Conservation (phyloP, 78 protist genomes). For the Polysphondylium violaceum region DNA sequence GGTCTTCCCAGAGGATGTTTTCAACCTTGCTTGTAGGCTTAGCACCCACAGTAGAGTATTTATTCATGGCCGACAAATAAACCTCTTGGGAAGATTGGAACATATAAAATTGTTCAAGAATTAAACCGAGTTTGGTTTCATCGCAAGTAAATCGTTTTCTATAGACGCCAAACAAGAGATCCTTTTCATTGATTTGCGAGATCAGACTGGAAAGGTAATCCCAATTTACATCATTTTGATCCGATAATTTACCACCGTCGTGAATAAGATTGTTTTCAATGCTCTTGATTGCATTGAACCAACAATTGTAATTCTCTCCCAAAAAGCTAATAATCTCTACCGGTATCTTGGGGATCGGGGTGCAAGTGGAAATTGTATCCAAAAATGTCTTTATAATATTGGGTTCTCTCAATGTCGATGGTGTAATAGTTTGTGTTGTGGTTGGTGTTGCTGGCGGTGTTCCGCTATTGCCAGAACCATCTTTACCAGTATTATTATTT, state of each 20-base stretch:
- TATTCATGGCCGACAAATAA: slow-evolving; percentile 61
- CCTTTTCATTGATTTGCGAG: slow-evolving; percentile 56
- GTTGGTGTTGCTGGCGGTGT: not conserved
- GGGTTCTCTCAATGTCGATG: slow-evolving; percentile 16
- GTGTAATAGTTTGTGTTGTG: not conserved
- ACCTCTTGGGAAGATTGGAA: slow-evolving; percentile 78
- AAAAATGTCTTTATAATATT: slow-evolving; percentile 80
- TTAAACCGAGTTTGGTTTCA: slow-evolving; percentile 62
- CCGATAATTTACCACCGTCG: slow-evolving; percentile 1
- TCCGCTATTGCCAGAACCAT: no score
- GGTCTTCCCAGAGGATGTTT: slow-evolving; percentile 91
- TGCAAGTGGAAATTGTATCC: slow-evolving; percentile 72
- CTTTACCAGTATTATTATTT: no score
- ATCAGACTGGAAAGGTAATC: slow-evolving; percentile 23
- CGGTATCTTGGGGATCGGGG: slow-evolving; percentile 80
- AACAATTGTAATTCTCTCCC: slow-evolving; percentile 82
- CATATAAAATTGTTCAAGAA: slow-evolving; percentile 66
- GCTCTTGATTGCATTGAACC: slow-evolving; percentile 70
- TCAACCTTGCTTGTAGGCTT: slow-evolving; percentile 52
- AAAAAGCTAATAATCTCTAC: slow-evolving; percentile 63
- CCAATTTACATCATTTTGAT: slow-evolving; percentile 49
- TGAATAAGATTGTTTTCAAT: slow-evolving; percentile 43
- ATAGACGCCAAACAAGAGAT: slow-evolving; percentile 52
- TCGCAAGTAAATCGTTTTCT: slow-evolving; percentile 32
- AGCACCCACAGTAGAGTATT: slow-evolving; percentile 33